Evolutionary conservation across 805 yeast genomes (phyloP).

Genomic region (Phaffomyces opuntiae): DNA sequence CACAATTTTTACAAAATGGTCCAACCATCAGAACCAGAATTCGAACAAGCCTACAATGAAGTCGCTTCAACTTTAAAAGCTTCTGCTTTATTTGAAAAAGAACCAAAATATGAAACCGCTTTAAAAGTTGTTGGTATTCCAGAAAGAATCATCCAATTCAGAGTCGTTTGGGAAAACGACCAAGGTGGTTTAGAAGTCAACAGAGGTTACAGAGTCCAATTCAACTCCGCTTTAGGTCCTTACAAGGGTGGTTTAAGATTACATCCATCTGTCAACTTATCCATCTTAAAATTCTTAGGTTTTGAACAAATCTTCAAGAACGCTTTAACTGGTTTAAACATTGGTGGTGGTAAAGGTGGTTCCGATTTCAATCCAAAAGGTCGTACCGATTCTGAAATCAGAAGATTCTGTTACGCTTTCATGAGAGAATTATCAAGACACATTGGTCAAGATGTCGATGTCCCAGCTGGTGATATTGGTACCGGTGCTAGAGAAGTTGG

Average conservation of each 20-base stretch:
- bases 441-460: constrained; percentile 96
- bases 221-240: constrained; percentile 97
- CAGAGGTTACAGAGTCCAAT: constrained; percentile 97
- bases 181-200: constrained; percentile 85
- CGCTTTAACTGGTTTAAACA: constrained; percentile 92
- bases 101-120: constrained; percentile 85
- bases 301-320: constrained; percentile 98
- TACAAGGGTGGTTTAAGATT: constrained; percentile 98
- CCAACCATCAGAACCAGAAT: constrained; percentile 94
- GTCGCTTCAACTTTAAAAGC: constrained; percentile 81
- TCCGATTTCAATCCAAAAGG: constrained; percentile 97
- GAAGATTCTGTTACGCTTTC: constrained; percentile 94
- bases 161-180: constrained; percentile 98
- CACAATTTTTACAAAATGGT: constrained; percentile 40
- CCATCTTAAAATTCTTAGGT: constrained; percentile 92
- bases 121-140: constrained; percentile 90
- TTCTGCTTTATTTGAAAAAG: constrained; percentile 81
- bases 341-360: constrained; percentile 99
- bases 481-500: constrained; percentile 77
- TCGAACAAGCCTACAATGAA: constrained; percentile 97
- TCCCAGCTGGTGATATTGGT: constrained; percentile 99
- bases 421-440: constrained; percentile 93
- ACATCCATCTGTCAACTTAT: constrained; percentile 94
- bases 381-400: constrained; percentile 84
- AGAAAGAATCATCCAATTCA: constrained; percentile 93